Evolutionary conservation across 1,284 basidiomycete species (phyloP).

Genomic region (Apiotrichum brassicae): DNA sequence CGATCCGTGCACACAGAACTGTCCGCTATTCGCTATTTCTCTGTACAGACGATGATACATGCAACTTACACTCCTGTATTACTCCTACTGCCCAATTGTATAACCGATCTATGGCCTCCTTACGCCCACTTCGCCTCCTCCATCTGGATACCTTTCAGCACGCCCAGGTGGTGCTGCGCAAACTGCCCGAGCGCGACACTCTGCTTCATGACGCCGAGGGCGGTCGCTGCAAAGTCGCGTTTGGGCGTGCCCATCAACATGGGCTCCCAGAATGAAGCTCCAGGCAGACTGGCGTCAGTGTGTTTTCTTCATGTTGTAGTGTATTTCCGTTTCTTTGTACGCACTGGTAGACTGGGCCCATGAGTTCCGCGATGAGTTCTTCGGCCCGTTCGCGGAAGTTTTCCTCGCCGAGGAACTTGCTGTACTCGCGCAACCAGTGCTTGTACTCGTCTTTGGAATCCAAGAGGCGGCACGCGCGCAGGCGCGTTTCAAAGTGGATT

Average conservation of each 20-base stretch:
- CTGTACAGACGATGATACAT: too few relatives aligned
- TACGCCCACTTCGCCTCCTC: slow-evolving; percentile 9
- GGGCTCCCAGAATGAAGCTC: slow-evolving; percentile 7
- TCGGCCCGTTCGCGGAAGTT: slow-evolving; percentile 77
- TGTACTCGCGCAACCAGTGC: slow-evolving; percentile 65
- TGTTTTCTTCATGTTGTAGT: not conserved
- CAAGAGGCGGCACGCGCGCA: slow-evolving; percentile 63
- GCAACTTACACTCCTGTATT: too few relatives aligned
- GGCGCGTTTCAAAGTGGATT: slow-evolving; percentile 72
- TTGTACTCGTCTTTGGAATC: slow-evolving; percentile 79
- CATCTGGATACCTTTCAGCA: slow-evolving; percentile 9
- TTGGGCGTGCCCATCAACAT: slow-evolving; percentile 10
- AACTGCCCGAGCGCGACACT: slow-evolving; percentile 5
- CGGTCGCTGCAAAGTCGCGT: slow-evolving; percentile 16
- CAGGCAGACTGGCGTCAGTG: slow-evolving; percentile 6
- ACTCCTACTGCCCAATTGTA: too few relatives aligned
- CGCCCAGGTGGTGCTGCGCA: slow-evolving; percentile 7
- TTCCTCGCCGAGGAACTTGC: slow-evolving; percentile 75
- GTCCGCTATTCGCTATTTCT: too few relatives aligned
- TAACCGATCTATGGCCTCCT: not conserved
- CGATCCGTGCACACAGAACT: too few relatives aligned
- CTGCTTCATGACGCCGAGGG: slow-evolving; percentile 7
- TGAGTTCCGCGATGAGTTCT: slow-evolving; percentile 76
- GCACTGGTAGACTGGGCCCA: slow-evolving; percentile 78
- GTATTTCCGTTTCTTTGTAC: too few relatives aligned